Evolutionary conservation across 2,329 filamentous ascomycete genomes (phyloP), one percentile per base, ranked within the genome.

Genomic region (Tolypocladium cylindrosporum): DNA sequence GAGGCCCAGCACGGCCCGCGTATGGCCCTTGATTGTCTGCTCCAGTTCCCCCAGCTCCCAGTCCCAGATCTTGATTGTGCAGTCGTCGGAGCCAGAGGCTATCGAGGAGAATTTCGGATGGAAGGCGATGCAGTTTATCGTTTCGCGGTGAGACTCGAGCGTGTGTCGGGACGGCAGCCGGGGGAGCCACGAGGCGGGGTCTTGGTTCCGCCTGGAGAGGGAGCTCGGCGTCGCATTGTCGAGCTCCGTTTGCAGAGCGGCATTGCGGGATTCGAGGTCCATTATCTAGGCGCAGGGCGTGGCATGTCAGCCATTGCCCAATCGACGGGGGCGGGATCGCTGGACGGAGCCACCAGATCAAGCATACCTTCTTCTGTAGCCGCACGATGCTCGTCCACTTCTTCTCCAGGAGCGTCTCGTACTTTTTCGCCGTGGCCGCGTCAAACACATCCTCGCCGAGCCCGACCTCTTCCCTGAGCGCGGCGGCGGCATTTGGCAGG

Each of bases 351-450:
- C 24, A 8, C 7, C 3, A 19, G 16, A 8, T 51, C 27, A 51
- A 27, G 62, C 73, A 55, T 74, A 89, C 90, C 89, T 96, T 97
- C 75, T 96, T 97, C 75, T 97, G 93, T 72, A 97, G 74, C 61
- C 93, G 83, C 67, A 97, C 91, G 36, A 97, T 89, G 67, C 91
- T 94, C 24, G 93, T 97, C 93, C 93, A 97, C 79, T 97, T 97
- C 83, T 96, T 97, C 80, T 97, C 93, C 64, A 97, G 75, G 36
- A 97, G 75, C 1, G 90, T 89, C 74, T 96, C 91, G 76, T 97
- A 97, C 75, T 96, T 96, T 78, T 96, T 96, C 56, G 87, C 82
- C 24, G 90, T 96, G 21, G 83, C 82, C 61, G 89, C 80, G 70
- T 96, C 91, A 67, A 95, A 92, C 54, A 76, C 75, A 57, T 83